phyloP scores from a whole-genome alignment of 305 asterid genomes.

The Striga hermonthica region DNA sequence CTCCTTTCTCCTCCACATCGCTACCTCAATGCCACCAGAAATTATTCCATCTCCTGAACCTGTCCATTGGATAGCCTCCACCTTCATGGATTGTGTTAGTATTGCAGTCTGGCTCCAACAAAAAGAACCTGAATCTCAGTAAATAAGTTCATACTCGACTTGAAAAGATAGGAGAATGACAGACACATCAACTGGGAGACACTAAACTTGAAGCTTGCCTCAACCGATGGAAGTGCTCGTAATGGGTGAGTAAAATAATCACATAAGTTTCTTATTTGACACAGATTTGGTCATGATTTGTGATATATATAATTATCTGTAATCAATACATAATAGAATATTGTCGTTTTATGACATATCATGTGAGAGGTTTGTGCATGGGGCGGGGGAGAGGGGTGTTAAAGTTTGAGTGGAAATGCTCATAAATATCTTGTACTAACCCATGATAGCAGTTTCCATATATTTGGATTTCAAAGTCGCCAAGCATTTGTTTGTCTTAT shows the following conservation, averaged over 20 bases:
- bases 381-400: neutral
- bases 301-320: slow-evolving; percentile 1
- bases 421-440: slow-evolving; percentile 3
- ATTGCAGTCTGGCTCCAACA: slow-evolving; percentile 97
- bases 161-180: slow-evolving; percentile 33
- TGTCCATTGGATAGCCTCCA: slow-evolving; percentile 87
- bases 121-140: slow-evolving; percentile 99
- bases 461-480: slow-evolving; percentile 17
- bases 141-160: slow-evolving; percentile 61
- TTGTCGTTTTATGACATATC: neutral
- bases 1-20: slow-evolving; percentile 75
- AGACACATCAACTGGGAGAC: slow-evolving; percentile 21
- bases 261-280: slow-evolving; percentile 3
- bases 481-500: slow-evolving; percentile 16
- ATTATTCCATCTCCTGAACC: slow-evolving; percentile 90
- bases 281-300: slow-evolving; percentile 7
- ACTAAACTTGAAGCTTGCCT: slow-evolving; percentile 26
- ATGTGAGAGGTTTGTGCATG: slow-evolving; percentile 4
- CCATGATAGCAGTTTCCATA: slow-evolving; percentile 6
- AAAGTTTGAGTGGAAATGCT: neutral
- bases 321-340: neutral
- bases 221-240: slow-evolving; percentile 16
- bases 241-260: slow-evolving; percentile 17
- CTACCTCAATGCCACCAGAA: slow-evolving; percentile 79
- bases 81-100: slow-evolving; percentile 68